phyloP scores from a whole-genome alignment of 1,139 yeast genomes.

The Candida labiduridarum region DNA sequence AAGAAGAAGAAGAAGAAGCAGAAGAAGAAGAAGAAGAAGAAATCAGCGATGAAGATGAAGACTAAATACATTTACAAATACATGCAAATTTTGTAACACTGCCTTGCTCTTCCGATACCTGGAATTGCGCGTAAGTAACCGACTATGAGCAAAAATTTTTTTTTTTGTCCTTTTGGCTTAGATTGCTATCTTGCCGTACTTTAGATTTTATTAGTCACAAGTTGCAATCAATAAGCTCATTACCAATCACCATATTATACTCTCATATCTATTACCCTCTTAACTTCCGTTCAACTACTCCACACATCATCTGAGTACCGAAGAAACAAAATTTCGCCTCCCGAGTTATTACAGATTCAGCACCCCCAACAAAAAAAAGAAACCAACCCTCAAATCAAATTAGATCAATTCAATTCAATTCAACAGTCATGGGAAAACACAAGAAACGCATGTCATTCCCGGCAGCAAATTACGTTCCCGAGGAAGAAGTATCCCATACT shows the following conservation, averaged over 20 bases:
- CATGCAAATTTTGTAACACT: not conserved
- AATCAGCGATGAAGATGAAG: constrained; percentile 17
- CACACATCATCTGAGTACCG: not conserved
- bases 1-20: not conserved
- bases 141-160: not conserved
- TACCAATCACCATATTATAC: not conserved
- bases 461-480: not conserved
- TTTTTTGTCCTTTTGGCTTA: not conserved
- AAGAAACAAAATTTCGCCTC: not conserved
- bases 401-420: too few relatives aligned
- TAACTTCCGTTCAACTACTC: too few relatives aligned
- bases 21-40: constrained; percentile 14
- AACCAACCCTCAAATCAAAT: not conserved
- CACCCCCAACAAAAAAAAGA: not conserved
- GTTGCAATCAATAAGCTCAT: not conserved
- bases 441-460: constrained; percentile 4
- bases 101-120: not conserved
- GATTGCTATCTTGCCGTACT: not conserved
- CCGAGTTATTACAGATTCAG: too few relatives aligned
- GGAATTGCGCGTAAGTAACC: too few relatives aligned
- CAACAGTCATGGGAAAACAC: constrained; percentile 4
- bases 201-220: not conserved
- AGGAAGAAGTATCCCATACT: not conserved
- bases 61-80: constrained; percentile 1
- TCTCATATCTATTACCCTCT: too few relatives aligned